Percentiles rank a stretch among this genome's conserved stretches.
Evolutionary conservation across 2,329 filamentous ascomycete species (phyloP).

Genomic region (Xylariaceae sp.): DNA sequence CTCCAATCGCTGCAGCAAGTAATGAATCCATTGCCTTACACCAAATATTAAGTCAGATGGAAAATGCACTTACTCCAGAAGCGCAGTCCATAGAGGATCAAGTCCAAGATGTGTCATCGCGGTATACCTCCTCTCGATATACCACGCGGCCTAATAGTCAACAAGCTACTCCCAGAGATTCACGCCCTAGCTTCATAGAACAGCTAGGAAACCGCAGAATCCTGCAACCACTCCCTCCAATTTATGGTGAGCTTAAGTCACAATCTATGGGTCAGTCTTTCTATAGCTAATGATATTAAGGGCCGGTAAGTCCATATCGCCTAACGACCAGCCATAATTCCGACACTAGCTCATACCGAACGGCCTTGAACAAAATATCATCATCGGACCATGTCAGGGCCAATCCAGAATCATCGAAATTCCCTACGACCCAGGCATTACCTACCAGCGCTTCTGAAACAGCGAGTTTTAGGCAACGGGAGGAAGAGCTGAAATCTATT

Average conservation of each 20-base stretch:
- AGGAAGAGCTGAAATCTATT: constrained; percentile 48
- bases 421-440: constrained; percentile 23
- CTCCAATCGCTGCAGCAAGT: constrained; percentile 1
- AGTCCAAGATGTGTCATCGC: constrained; percentile 30
- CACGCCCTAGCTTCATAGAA: constrained; percentile 29
- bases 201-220: constrained; percentile 23
- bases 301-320: constrained; percentile 25
- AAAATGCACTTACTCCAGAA: constrained; percentile 2
- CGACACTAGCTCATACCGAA: constrained; percentile 40
- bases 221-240: constrained; percentile 19
- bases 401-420: constrained; percentile 16
- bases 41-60: constrained; percentile 10
- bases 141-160: constrained; percentile 35
- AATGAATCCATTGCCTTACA: constrained; percentile 19
- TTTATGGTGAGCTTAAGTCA: constrained; percentile 31
- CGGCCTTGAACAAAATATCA: constrained; percentile 34
- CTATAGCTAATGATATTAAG: constrained; percentile 21
- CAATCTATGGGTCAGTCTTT: background rate
- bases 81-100: constrained; percentile 8
- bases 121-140: constrained; percentile 39
- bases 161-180: constrained; percentile 31
- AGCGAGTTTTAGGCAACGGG: constrained; percentile 47
- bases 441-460: constrained; percentile 44
- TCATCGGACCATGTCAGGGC: constrained; percentile 22
- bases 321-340: constrained; percentile 34